These are phyloP conservation scores for Cucumis cinereus DNA, from an alignment of 306 rosid genomes.

Conservation along the genomic window DNA sequence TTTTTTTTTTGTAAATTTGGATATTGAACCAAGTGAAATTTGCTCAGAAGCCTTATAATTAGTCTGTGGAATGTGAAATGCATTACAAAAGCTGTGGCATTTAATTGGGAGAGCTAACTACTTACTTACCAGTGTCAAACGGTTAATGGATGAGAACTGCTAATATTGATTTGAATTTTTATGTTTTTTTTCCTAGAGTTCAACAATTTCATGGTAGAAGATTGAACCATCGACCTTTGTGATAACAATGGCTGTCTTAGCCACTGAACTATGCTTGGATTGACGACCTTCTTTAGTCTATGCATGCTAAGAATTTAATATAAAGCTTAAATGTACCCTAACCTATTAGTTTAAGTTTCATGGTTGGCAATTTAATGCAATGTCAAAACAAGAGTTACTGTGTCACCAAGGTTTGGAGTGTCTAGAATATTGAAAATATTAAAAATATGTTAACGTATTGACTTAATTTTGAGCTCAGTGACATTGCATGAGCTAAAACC, in stretches of 20 bases:
- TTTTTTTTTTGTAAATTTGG: not conserved
- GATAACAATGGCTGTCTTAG: not conserved
- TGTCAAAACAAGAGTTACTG: not conserved
- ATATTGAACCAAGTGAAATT: not conserved
- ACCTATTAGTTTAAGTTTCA: not conserved
- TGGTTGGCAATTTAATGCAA: not conserved
- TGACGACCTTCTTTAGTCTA: not conserved
- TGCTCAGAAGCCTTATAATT: not conserved
- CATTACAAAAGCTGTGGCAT: not conserved
- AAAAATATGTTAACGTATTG: no score
- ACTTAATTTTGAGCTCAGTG: not conserved
- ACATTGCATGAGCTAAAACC: conserved; percentile 11
- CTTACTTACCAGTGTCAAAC: not conserved
- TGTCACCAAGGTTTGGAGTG: not conserved
- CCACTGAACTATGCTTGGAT: not conserved
- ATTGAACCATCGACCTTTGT: not conserved
- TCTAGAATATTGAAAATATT: not conserved
- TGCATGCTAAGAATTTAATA: not conserved
- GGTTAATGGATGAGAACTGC: not conserved
- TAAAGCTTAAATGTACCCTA: not conserved
- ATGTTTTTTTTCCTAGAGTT: not conserved
- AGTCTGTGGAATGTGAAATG: not conserved
- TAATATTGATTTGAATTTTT: not conserved
- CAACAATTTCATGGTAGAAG: not conserved
- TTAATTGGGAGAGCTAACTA: not conserved